phyloP scores from a whole-genome alignment of 495 filamentous ascomycete genomes.

The Penicillium egyptiacum region DNA sequence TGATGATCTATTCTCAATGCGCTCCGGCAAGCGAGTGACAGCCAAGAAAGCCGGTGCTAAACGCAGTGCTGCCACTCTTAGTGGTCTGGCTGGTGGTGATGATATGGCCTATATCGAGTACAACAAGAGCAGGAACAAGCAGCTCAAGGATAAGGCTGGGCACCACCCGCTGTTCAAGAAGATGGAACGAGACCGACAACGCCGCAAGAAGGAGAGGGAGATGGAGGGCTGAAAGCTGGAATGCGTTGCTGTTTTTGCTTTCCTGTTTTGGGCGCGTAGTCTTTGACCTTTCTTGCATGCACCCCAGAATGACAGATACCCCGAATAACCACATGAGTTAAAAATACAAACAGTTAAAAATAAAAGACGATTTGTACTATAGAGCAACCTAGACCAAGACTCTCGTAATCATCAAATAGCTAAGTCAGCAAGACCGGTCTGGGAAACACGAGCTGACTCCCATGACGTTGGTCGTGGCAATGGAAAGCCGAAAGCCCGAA shows the following conservation, averaged over 20 bases:
- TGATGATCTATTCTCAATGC: constrained; percentile 79
- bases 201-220: constrained; percentile 55
- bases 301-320: constrained; percentile 13
- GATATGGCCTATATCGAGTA: constrained; percentile 97
- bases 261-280: not conserved
- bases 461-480: constrained; percentile 23
- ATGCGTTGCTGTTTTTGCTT: constrained; percentile 5
- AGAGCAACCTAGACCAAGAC: not conserved
- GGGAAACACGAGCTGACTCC: not conserved
- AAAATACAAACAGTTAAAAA: not conserved
- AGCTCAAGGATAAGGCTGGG: constrained; percentile 68
- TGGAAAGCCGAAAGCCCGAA: constrained; percentile 17
- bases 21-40: constrained; percentile 41
- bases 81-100: constrained; percentile 82
- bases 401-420: not conserved
- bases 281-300: not conserved
- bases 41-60: constrained; percentile 56
- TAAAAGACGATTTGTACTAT: not conserved
- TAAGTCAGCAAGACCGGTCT: constrained; percentile 25
- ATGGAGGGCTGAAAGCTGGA: constrained; percentile 5
- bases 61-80: constrained; percentile 80
- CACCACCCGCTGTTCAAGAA: constrained; percentile 77
- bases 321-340: not conserved
- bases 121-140: constrained; percentile 72
- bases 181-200: constrained; percentile 70